These are phyloP conservation scores for Bryoglossum gracile DNA, from an alignment of 495 filamentous ascomycete species.

Conservation along the genomic window DNA sequence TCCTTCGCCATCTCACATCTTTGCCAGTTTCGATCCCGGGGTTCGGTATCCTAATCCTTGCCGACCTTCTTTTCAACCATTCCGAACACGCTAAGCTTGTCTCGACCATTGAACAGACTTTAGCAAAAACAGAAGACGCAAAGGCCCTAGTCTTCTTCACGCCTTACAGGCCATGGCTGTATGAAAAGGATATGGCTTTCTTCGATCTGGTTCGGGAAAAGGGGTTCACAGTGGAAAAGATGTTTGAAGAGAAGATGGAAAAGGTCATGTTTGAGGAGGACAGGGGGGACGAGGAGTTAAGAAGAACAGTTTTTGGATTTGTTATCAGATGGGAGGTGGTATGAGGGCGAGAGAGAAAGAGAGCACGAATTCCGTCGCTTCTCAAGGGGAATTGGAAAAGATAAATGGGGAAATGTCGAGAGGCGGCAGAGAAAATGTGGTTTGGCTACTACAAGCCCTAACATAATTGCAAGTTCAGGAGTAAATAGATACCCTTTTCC, in stretches of 20 bases:
- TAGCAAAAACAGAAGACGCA: constrained; percentile 46
- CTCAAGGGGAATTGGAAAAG: too few species aligned
- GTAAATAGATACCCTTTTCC: too few species aligned
- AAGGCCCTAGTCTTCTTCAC: constrained; percentile 86
- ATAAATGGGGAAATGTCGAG: too few species aligned
- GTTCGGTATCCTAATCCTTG: constrained; percentile 79
- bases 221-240: constrained; percentile 68
- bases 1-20: constrained; percentile 43
- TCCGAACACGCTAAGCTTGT: constrained; percentile 73
- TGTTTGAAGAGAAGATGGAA: constrained; percentile 74
- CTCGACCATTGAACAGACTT: constrained; percentile 55
- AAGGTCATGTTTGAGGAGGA: constrained; percentile 85
- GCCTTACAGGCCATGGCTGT: constrained; percentile 84
- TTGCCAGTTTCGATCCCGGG: constrained; percentile 18
- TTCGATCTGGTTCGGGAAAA: constrained; percentile 62
- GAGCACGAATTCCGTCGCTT: too few species aligned
- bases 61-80: constrained; percentile 85
- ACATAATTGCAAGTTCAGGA: too few species aligned
- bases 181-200: constrained; percentile 75
- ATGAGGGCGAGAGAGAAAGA: too few species aligned
- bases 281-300: constrained; percentile 65
- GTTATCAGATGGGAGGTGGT: constrained; percentile 49
- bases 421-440: too few species aligned
- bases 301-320: constrained; percentile 78
- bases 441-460: too few species aligned